Percentiles rank a stretch among this genome's conserved stretches.
phyloP scores from a whole-genome alignment of 345 rosid species.

The Eucalyptus rudis region DNA sequence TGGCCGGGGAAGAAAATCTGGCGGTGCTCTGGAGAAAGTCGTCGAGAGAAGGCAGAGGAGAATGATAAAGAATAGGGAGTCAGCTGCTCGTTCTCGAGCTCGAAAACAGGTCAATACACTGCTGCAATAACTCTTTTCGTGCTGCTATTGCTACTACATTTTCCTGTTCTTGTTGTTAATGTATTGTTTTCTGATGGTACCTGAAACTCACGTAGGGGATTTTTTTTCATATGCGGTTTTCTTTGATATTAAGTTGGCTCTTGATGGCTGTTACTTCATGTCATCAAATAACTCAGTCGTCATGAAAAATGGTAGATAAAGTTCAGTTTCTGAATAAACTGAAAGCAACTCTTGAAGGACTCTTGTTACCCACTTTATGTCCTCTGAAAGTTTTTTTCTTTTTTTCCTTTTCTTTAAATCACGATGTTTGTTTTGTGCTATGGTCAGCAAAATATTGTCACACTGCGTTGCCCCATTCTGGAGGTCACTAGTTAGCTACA shows the following conservation, averaged over 20 bases:
- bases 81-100: slow-evolving; percentile 97
- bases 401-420: not conserved
- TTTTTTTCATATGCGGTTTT: not conserved
- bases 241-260: not conserved
- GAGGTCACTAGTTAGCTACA: not conserved
- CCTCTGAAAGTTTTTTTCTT: not conserved
- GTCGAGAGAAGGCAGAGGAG: slow-evolving; percentile 95
- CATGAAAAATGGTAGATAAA: not conserved
- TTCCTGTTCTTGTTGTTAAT: not conserved
- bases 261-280: not conserved
- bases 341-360: not conserved
- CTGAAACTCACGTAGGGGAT: not conserved
- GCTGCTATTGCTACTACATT: not conserved
- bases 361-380: not conserved
- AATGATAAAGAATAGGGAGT: slow-evolving; percentile 97
- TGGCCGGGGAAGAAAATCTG: slow-evolving; percentile 59
- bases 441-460: not conserved
- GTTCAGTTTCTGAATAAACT: not conserved
- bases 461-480: not conserved
- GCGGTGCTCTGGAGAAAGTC: slow-evolving; percentile 74
- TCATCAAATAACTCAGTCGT: not conserved
- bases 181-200: not conserved
- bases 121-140: not conserved
- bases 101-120: slow-evolving; percentile 71
- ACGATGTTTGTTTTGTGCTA: not conserved